These are phyloP conservation scores for Mycena vulgaris DNA, from an alignment of 768 basidiomycete genomes.

Conservation along the genomic window DNA sequence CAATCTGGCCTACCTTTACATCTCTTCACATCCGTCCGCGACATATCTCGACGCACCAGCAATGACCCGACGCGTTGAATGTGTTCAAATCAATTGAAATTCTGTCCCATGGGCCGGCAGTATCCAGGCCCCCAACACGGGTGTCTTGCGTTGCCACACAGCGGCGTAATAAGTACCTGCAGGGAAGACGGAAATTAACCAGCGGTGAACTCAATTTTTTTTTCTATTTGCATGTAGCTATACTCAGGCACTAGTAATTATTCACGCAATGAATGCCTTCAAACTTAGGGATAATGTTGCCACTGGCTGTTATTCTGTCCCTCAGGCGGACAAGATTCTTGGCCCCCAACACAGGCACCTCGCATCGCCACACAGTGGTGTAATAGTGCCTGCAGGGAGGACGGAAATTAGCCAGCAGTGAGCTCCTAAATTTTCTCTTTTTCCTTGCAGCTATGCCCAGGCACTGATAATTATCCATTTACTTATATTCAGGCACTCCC, in stretches of 20 bases:
- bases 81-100: background rate
- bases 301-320: background rate
- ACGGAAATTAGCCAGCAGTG: background rate
- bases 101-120: too few species aligned
- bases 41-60: conserved; percentile 9
- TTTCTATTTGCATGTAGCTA: background rate
- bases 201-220: background rate
- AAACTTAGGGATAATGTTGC: background rate
- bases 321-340: background rate
- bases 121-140: background rate
- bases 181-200: too few species aligned
- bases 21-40: background rate
- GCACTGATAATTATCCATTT: conserved; percentile 4
- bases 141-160: too few species aligned
- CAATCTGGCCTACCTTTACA: background rate
- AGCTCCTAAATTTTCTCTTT: conserved; percentile 1
- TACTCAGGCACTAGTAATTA: conserved; percentile 6
- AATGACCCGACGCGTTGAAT: conserved; percentile 16
- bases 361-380: background rate
- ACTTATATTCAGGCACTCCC: conserved; percentile 7
- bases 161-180: too few species aligned
- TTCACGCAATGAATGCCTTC: background rate
- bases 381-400: conserved; percentile 9
- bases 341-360: background rate
- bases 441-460: conserved; percentile 1